Conservation (phyloP, 352 stramenopile genomes). For the Phytophthora palmivora region DNA sequence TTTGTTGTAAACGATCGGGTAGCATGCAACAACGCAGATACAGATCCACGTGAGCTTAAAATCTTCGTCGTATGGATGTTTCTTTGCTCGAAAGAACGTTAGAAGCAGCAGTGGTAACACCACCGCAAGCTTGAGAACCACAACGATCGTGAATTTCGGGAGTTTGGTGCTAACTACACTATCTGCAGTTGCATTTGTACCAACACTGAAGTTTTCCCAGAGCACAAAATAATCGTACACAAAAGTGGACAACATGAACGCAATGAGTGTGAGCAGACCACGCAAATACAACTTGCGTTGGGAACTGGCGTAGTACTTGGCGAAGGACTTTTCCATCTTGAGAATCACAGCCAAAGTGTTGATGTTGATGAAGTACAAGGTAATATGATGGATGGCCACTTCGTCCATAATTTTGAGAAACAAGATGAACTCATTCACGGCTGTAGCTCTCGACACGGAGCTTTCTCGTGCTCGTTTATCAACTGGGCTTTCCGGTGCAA, state of each 20-base stretch:
- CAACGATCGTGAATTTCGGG: constrained; percentile 71
- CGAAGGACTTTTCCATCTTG: constrained; percentile 83
- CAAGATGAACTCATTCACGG: constrained; percentile 75
- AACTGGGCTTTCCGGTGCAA: constrained; percentile 42
- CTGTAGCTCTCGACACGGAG: constrained; percentile 55
- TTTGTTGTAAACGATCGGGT: constrained; percentile 86
- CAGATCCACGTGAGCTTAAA: constrained; percentile 80
- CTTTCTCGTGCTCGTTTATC: constrained; percentile 59
- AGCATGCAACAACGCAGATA: constrained; percentile 61
- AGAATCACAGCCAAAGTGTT: constrained; percentile 67
- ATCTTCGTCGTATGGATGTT: constrained; percentile 65
- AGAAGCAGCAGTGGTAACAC: constrained; percentile 69
- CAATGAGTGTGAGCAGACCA: constrained; percentile 62
- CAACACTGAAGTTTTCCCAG: constrained; percentile 58
- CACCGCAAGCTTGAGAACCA: constrained; percentile 67
- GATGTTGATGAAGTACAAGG: constrained; percentile 86
- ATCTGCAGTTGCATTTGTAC: constrained; percentile 31
- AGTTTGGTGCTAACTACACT: constrained; percentile 39
- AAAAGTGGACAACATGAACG: constrained; percentile 76
- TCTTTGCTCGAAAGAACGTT: constrained; percentile 72
- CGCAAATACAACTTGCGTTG: constrained; percentile 71
- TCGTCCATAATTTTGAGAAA: constrained; percentile 87
- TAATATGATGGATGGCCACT: constrained; percentile 80
- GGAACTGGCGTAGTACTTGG: constrained; percentile 80
- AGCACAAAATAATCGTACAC: constrained; percentile 81